Evolutionary conservation across 352 stramenopile genomes (phyloP).

Genomic region (Phytophthora cryptogea): DNA sequence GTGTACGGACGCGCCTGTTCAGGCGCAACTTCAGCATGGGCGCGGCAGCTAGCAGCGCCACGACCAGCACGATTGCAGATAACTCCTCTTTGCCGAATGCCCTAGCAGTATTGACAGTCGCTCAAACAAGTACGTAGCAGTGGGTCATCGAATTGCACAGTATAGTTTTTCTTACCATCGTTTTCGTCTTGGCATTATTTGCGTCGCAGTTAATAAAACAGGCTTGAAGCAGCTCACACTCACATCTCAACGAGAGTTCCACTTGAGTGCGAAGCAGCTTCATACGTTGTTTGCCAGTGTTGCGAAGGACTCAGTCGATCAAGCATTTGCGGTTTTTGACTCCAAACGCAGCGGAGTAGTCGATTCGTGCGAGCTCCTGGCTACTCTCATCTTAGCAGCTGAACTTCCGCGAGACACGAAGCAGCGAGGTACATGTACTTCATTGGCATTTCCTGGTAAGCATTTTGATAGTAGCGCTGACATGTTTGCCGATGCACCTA

Average conservation of each 20-base stretch:
- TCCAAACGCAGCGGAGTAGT: conserved; percentile 3
- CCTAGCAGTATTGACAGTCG: conserved; percentile 10
- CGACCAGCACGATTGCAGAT: background rate
- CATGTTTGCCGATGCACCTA: conserved; percentile 3
- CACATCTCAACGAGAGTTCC: conserved; percentile 18
- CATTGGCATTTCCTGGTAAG: background rate
- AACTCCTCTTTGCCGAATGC: conserved; percentile 3
- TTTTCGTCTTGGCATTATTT: background rate
- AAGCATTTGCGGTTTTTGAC: conserved; percentile 26
- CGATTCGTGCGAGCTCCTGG: conserved; percentile 31
- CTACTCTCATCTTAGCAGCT: conserved; percentile 24
- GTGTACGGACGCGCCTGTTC: conserved; percentile 7
- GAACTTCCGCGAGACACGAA: conserved; percentile 27
- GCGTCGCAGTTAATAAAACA: conserved; percentile 15
- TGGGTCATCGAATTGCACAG: too few relatives aligned
- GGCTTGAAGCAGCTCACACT: conserved; percentile 9
- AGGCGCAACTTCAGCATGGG: conserved; percentile 15
- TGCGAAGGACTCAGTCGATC: conserved; percentile 4
- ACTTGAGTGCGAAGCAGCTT: conserved; percentile 9
- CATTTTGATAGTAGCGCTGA: background rate
- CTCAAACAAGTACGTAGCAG: conserved; percentile 21
- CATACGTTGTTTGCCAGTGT: conserved; percentile 10
- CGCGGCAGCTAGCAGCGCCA: conserved; percentile 13
- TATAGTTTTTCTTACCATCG: too few relatives aligned
- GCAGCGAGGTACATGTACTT: conserved; percentile 24